Evolutionary conservation across 352 stramenopile genomes (phyloP).

Genomic region (Globisporangium radiosum): DNA sequence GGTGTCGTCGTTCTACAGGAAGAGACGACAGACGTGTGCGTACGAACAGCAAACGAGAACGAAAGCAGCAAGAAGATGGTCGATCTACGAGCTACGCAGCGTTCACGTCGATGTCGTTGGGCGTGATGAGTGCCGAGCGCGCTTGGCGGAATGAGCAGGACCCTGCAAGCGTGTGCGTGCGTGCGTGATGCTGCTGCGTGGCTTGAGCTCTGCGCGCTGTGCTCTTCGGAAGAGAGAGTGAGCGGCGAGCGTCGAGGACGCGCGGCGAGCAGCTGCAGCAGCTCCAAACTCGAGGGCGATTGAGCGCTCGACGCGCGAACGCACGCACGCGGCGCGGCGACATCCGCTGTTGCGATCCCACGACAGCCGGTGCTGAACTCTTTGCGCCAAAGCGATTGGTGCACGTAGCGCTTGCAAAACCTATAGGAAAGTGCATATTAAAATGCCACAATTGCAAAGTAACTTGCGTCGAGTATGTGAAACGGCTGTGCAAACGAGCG

Average conservation of each 20-base stretch:
- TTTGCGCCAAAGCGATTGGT: not conserved
- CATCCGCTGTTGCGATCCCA: not conserved
- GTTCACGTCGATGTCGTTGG: not conserved
- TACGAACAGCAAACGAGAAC: not conserved
- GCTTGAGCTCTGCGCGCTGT: constrained; percentile 10
- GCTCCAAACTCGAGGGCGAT: too few relatives aligned
- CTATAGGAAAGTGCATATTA: not conserved
- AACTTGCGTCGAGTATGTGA: not conserved
- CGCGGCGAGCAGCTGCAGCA: not conserved
- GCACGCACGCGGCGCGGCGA: not conserved
- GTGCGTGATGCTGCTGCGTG: not conserved
- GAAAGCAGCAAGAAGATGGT: too few relatives aligned
- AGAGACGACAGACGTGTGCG: not conserved
- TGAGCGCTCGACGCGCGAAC: not conserved
- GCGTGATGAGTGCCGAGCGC: not conserved
- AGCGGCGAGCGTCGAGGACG: constrained; percentile 4
- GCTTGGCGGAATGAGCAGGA: too few relatives aligned
- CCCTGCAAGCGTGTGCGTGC: too few relatives aligned
- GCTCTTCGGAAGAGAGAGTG: constrained; percentile 18
- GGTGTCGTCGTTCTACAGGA: too few relatives aligned
- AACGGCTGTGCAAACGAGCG: not conserved
- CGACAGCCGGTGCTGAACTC: not conserved
- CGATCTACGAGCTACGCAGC: too few relatives aligned
- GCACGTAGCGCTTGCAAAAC: too few relatives aligned
- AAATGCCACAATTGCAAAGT: not conserved